Percentiles rank a stretch among this genome's conserved stretches.
These are phyloP conservation scores for Hemisphaericaspora nanyangensis DNA, from an alignment of 805 yeast species.

Conservation along the genomic window DNA sequence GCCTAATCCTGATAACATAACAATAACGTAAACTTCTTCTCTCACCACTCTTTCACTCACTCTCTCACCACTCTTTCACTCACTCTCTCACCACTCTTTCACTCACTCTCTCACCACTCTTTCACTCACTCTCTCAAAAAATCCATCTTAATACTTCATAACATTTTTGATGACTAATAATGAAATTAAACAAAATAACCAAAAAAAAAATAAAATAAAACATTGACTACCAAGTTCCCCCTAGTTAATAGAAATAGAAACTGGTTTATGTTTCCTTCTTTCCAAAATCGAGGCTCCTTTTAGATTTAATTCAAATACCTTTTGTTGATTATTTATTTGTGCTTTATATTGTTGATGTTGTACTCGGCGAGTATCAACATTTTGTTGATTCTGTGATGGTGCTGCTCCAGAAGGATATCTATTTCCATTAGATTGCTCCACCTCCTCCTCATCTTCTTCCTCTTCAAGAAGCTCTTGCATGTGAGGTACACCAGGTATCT, in stretches of 20 bases:
- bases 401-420: constrained; percentile 2
- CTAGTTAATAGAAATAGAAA: constrained; percentile 9
- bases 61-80: too few species aligned
- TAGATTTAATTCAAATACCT: constrained; percentile 43
- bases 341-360: constrained; percentile 10
- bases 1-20: too few species aligned
- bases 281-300: constrained; percentile 53
- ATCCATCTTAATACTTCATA: too few species aligned
- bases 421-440: background rate
- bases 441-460: constrained; percentile 32
- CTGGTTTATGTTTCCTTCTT: constrained; percentile 31
- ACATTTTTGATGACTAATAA: too few species aligned
- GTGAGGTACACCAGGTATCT: constrained; percentile 8
- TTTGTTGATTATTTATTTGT: constrained; percentile 10
- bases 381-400: background rate
- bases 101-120: too few species aligned
- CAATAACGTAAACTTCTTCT: too few species aligned
- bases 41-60: too few species aligned
- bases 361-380: constrained; percentile 3
- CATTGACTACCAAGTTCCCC: too few species aligned
- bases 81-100: too few species aligned
- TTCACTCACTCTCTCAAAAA: too few species aligned
- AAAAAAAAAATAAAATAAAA: too few species aligned
- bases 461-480: constrained; percentile 31
- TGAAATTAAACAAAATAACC: too few species aligned